phyloP scores from a whole-genome alignment of 331 rosid species.

The Rosa hybrid region DNA sequence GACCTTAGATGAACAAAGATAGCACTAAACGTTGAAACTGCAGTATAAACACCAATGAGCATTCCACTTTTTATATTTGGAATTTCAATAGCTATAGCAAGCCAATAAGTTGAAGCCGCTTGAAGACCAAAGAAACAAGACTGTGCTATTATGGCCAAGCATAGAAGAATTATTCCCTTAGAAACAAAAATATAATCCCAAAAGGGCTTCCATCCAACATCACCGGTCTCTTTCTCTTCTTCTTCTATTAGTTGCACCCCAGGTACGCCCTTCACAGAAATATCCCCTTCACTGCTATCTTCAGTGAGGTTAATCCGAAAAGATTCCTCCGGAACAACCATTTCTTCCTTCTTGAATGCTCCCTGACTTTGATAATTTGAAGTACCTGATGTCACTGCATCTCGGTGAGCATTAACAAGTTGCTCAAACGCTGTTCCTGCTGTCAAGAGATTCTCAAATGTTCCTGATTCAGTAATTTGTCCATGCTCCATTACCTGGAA shows the following conservation, averaged over 20 bases:
- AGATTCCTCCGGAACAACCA: constrained; percentile 20
- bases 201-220: constrained; percentile 63
- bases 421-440: constrained; percentile 70
- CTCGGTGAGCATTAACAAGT: constrained; percentile 79
- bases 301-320: constrained; percentile 20
- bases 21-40: constrained; percentile 51
- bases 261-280: constrained; percentile 31
- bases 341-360: constrained; percentile 21
- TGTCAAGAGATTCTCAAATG: constrained; percentile 56
- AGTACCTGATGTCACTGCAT: constrained; percentile 34
- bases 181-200: constrained; percentile 59
- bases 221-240: constrained; percentile 68
- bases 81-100: constrained; percentile 63
- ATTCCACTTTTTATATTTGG: constrained; percentile 46
- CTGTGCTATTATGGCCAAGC: constrained; percentile 23
- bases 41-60: constrained; percentile 55
- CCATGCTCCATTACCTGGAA: constrained; percentile 68
- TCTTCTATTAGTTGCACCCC: constrained; percentile 64
- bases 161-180: constrained; percentile 42
- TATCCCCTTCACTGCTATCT: constrained; percentile 36
- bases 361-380: constrained; percentile 27
- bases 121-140: constrained; percentile 48
- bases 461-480: constrained; percentile 58
- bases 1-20: constrained; percentile 41
- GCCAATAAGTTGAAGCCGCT: constrained; percentile 64